Conservation (phyloP, 2,329 filamentous ascomycete genomes). For the Podosphaera xanthii region DNA sequence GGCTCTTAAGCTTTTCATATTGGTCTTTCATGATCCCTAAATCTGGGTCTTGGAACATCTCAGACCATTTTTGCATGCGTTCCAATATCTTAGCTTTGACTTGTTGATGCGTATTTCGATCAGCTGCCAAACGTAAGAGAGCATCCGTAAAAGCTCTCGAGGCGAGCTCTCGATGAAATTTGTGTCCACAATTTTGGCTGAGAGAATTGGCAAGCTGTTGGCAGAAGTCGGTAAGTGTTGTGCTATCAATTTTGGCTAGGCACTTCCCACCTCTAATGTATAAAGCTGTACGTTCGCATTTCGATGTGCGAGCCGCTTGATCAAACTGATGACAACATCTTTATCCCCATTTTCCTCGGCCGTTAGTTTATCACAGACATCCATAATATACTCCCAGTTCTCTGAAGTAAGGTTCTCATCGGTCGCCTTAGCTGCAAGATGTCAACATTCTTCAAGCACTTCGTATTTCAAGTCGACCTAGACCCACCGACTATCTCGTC, state of each 20-base stretch:
- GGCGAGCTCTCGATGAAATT: slow-evolving; percentile 47
- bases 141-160: slow-evolving; percentile 71
- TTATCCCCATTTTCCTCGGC: slow-evolving; percentile 27
- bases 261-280: slow-evolving; percentile 33
- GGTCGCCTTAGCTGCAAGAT: slow-evolving; percentile 49
- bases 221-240: slow-evolving; percentile 3
- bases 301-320: slow-evolving; percentile 49
- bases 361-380: slow-evolving; percentile 21
- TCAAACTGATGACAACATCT: slow-evolving; percentile 48
- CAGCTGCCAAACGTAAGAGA: slow-evolving; percentile 69
- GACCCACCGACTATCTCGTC: slow-evolving; percentile 47
- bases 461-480: not conserved
- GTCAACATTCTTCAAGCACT: slow-evolving; percentile 6
- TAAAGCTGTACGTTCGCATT: slow-evolving; percentile 65
- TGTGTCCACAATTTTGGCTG: slow-evolving; percentile 46
- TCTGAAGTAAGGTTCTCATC: slow-evolving; percentile 74
- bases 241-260: not conserved
- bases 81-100: slow-evolving; percentile 95
- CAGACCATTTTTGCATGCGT: slow-evolving; percentile 87
- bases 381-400: slow-evolving; percentile 42
- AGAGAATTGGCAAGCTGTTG: slow-evolving; percentile 43
- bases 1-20: slow-evolving; percentile 62
- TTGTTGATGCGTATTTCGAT: slow-evolving; percentile 86
- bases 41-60: slow-evolving; percentile 84
- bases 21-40: slow-evolving; percentile 95